A percentile compares a stretch with the other conserved stretches of the same genome.
Evolutionary conservation across 2,329 filamentous ascomycete genomes (phyloP).

Genomic region (Ramichloridium luteum): DNA sequence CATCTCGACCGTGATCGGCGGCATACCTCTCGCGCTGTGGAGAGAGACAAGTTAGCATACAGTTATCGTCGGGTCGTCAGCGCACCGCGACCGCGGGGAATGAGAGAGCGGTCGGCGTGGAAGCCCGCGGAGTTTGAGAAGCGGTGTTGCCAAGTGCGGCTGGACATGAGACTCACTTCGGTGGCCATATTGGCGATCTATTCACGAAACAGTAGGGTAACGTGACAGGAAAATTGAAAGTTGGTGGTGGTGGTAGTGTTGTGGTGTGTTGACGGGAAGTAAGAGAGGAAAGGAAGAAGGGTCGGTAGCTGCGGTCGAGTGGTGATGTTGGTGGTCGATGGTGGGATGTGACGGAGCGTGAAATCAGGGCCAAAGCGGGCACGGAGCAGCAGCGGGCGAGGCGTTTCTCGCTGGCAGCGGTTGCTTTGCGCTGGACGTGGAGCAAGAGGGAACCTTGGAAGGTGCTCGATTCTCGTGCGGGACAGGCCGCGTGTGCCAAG

Average conservation of each 20-base stretch:
- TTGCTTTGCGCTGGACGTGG: too few species aligned
- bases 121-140: too few species aligned
- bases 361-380: too few species aligned
- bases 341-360: neutral
- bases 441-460: too few species aligned
- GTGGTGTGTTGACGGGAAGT: neutral
- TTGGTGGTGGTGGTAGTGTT: neutral
- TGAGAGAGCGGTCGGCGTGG: slow-evolving; percentile 1
- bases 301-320: neutral
- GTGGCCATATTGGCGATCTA: neutral
- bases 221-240: too few species aligned
- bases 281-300: neutral
- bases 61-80: neutral
- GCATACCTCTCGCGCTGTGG: slow-evolving; percentile 39
- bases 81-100: slow-evolving; percentile 2
- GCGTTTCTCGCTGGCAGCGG: too few species aligned
- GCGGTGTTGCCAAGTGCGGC: too few species aligned
- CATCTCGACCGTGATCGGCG: slow-evolving; percentile 9
- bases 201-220: too few species aligned
- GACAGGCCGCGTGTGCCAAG: too few species aligned
- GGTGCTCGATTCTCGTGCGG: too few species aligned
- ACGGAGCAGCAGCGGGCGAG: too few species aligned
- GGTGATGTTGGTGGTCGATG: neutral
- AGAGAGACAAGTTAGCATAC: slow-evolving; percentile 28
- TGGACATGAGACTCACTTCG: neutral